Conservation (phyloP, 2,329 filamentous ascomycete genomes). For the Colletotrichum sp. region DNA sequence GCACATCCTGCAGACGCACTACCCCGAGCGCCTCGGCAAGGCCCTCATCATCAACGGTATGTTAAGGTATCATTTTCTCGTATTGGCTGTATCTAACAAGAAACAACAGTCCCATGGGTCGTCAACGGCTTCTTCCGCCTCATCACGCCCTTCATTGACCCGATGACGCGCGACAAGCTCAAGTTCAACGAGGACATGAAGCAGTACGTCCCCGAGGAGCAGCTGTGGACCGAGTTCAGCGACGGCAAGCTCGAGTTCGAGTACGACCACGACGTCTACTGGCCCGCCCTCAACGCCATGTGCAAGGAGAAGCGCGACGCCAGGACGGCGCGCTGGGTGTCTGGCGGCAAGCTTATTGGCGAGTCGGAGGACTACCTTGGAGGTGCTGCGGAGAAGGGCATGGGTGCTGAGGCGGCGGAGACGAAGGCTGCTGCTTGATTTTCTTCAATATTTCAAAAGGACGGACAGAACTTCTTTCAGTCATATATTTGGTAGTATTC, state of each 20-base stretch:
- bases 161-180: slow-evolving; percentile 90
- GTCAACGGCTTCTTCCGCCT: slow-evolving; percentile 95
- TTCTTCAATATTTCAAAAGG: neutral
- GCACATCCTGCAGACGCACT: slow-evolving; percentile 91
- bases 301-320: slow-evolving; percentile 69
- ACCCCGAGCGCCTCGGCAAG: slow-evolving; percentile 88
- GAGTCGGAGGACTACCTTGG: slow-evolving; percentile 89
- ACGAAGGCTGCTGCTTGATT: neutral
- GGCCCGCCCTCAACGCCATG: slow-evolving; percentile 81
- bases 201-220: slow-evolving; percentile 78
- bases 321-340: slow-evolving; percentile 74
- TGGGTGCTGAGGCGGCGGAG: neutral
- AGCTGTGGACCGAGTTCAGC: slow-evolving; percentile 78
- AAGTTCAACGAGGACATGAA: slow-evolving; percentile 95
- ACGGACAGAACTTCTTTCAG: neutral
- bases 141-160: slow-evolving; percentile 96
- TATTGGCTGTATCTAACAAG: slow-evolving; percentile 9
- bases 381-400: slow-evolving; percentile 48
- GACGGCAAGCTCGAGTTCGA: slow-evolving; percentile 85
- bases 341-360: slow-evolving; percentile 80
- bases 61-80: slow-evolving; percentile 31
- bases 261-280: slow-evolving; percentile 89
- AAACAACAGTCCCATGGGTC: slow-evolving; percentile 79
- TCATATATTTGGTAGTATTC: neutral
- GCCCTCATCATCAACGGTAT: slow-evolving; percentile 88